Percentiles rank a stretch among this genome's conserved stretches.
These are phyloP conservation scores for Microsporum audouinii DNA, from an alignment of 2,329 filamentous ascomycete genomes.

Conservation along the genomic window DNA sequence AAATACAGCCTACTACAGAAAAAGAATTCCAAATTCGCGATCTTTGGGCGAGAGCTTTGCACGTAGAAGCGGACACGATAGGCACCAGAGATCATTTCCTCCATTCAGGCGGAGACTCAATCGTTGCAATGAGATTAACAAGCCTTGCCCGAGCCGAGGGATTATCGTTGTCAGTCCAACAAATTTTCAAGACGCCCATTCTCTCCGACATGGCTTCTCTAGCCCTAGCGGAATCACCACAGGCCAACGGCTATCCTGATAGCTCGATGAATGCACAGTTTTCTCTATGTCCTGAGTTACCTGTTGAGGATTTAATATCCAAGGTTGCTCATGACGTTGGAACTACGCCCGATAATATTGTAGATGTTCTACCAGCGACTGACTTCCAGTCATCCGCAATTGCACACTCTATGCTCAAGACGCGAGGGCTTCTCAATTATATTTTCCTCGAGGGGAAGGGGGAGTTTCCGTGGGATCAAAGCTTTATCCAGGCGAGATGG, in stretches of 20 bases:
- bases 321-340: neutral
- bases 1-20: neutral
- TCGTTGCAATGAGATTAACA: neutral
- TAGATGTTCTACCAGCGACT: constrained; percentile 30
- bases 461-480: constrained; percentile 36
- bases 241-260: neutral
- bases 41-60: neutral
- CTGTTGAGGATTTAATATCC: neutral
- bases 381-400: constrained; percentile 47
- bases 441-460: constrained; percentile 46
- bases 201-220: neutral
- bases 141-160: neutral
- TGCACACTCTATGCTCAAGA: constrained; percentile 42
- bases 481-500: constrained; percentile 26
- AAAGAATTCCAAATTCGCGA: neutral
- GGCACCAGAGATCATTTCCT: neutral
- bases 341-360: neutral
- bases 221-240: neutral
- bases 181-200: constrained; percentile 5
- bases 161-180: neutral
- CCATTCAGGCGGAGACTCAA: neutral
- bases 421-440: constrained; percentile 49
- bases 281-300: neutral
- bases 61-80: neutral
- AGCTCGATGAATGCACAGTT: neutral